A percentile compares a stretch with the other conserved stretches of the same genome.
These are phyloP conservation scores for Malassezia furfur DNA, from an alignment of 1,284 basidiomycete genomes.

Conservation along the genomic window DNA sequence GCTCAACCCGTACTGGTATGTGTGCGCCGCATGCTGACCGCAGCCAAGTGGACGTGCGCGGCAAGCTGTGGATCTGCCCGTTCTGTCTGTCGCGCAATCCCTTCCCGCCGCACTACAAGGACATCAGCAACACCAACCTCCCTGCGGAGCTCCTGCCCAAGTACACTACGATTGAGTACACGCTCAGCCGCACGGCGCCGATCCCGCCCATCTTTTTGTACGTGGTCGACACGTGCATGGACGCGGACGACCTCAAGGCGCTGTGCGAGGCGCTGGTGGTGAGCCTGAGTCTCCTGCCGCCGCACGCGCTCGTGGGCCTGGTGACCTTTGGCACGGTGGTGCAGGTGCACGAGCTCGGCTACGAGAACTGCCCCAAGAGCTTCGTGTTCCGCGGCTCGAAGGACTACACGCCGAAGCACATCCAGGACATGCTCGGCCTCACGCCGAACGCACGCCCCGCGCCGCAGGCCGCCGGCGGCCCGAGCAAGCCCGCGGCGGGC, in stretches of 20 bases:
- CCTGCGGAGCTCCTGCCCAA: slow-evolving; percentile 91
- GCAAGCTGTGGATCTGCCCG: slow-evolving; percentile 98
- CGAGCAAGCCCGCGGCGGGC: slow-evolving; percentile 52
- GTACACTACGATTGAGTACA: slow-evolving; percentile 99
- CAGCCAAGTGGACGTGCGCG: slow-evolving; percentile 95
- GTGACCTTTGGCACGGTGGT: slow-evolving; percentile 97
- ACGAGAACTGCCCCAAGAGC: slow-evolving; percentile 89
- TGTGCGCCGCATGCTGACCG: neutral
- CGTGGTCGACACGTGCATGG: slow-evolving; percentile 93
- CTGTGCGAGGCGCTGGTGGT: slow-evolving; percentile 84
- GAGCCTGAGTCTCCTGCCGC: slow-evolving; percentile 82
- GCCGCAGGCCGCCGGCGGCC: slow-evolving; percentile 49
- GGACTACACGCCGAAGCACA: slow-evolving; percentile 91
- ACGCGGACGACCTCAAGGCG: slow-evolving; percentile 90
- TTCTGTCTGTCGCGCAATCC: slow-evolving; percentile 94
- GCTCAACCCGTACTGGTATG: slow-evolving; percentile 84
- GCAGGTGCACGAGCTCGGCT: slow-evolving; percentile 97
- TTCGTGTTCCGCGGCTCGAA: slow-evolving; percentile 99
- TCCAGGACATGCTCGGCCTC: slow-evolving; percentile 95
- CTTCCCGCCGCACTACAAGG: slow-evolving; percentile 97
- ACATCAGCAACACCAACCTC: slow-evolving; percentile 91
- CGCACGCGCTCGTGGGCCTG: slow-evolving; percentile 84
- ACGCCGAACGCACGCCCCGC: slow-evolving; percentile 52
- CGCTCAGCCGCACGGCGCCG: slow-evolving; percentile 76
- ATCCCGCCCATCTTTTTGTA: slow-evolving; percentile 94